Base-by-base conservation (phyloP, 106 monocot species). In the Triglochin maritima region DNA sequence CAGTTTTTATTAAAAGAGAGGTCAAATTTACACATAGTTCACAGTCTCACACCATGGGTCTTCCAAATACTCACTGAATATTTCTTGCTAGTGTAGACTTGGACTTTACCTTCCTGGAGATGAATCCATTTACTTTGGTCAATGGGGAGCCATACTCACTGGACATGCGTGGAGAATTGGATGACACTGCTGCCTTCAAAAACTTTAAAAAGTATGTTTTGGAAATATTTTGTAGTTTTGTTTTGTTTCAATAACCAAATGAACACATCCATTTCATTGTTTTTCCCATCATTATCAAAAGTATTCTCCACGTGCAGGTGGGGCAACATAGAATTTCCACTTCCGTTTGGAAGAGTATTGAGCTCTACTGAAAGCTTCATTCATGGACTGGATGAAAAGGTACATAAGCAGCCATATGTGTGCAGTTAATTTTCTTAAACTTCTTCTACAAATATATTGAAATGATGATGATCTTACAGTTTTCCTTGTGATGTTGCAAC, bases 121-220 rank as follows among this genome's bases (percentile, higher is more conserved):
- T 98, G 96, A 98, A 98, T 50, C 96, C 96, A 64, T 98, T 98
- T 81, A 91, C 91, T 7, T 61, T 98, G 72, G 83, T 98, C 50
- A 79, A 91, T 82, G 96, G 86, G n/a, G 82, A 91, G 65, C 91
- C 96, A 44, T 98, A 86, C 71, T 90, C 96, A 50, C 68, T 98
- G 69, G 96, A 98, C 70, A 98, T 98, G 96, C 83, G 96, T 69
- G 96, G 96, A 81, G 96, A 98, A 71, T 70, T 98, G 62, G 96
- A 98, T 79, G 96, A 98, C 74, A 91, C 96, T 54, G 96, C 96
- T 65, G 91, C 96, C 73, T 98, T 98, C 76, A 98, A 98, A 71
- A 98, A 98, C 72, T 98, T 98, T 50, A 88, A 86, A 3, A 91
- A 91, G 96, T 88, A 98, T 6, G 53, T 64, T 67, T 69, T 10